Conservation (phyloP, 192 early-diverging fungal genomes). For the Podila verticillata region DNA sequence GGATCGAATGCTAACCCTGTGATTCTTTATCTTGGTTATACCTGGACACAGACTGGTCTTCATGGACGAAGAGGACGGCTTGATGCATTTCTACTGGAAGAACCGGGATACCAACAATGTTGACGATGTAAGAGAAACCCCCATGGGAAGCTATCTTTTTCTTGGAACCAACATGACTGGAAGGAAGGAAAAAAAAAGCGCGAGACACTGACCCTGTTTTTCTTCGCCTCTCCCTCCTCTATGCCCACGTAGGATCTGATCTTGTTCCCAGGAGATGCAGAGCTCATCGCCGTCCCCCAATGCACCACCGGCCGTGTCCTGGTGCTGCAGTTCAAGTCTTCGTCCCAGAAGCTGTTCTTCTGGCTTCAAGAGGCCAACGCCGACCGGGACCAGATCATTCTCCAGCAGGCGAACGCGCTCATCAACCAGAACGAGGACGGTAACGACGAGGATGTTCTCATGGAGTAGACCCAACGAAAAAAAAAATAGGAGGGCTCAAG, state of each 20-base stretch:
- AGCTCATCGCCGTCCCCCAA: conserved; percentile 58
- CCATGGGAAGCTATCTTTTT: neutral
- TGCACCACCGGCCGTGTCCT: conserved; percentile 79
- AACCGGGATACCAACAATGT: conserved; percentile 63
- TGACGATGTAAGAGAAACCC: conserved; percentile 56
- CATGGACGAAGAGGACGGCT: conserved; percentile 75
- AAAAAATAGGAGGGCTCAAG: neutral
- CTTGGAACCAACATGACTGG: too few relatives aligned
- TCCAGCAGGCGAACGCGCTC: conserved; percentile 63
- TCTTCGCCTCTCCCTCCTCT: conserved; percentile 1
- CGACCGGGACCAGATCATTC: conserved; percentile 66
- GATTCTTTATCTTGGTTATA: neutral
- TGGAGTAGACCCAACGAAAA: conserved; percentile 10
- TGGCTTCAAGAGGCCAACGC: conserved; percentile 83
- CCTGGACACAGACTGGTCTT: conserved; percentile 58
- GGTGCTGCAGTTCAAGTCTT: conserved; percentile 84
- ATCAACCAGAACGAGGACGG: conserved; percentile 56
- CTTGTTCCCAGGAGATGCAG: conserved; percentile 82
- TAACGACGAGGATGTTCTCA: conserved; percentile 31
- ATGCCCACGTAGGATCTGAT: conserved; percentile 64
- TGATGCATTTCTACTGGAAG: conserved; percentile 87
- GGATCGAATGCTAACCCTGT: neutral
- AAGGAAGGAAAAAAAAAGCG: neutral
- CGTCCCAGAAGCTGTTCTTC: conserved; percentile 80
- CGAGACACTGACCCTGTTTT: neutral